Conservation (phyloP, 2,329 filamentous ascomycete genomes). For the Aspergillus proliferans region DNA sequence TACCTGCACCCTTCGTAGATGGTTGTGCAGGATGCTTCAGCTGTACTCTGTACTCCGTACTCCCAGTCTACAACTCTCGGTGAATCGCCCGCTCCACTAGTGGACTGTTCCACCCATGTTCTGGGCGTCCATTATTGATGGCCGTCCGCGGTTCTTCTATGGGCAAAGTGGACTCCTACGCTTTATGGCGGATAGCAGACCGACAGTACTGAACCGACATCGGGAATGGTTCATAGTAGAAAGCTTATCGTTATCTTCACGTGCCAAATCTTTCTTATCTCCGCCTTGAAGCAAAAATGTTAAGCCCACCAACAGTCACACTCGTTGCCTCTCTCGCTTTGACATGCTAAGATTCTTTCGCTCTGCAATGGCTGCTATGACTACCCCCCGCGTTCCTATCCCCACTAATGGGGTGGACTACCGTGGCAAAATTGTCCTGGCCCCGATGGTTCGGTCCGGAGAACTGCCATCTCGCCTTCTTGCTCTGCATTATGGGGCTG, state of each 20-base stretch:
- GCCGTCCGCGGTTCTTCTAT: background rate
- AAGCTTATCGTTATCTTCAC: slow-evolving; percentile 19
- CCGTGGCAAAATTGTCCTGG: slow-evolving; percentile 85
- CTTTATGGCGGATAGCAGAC: background rate
- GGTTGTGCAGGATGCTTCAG: too few relatives aligned
- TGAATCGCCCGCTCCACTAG: background rate
- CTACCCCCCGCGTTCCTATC: slow-evolving; percentile 66
- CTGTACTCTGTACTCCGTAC: background rate
- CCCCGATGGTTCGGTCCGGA: slow-evolving; percentile 97
- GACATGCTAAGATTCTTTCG: slow-evolving; percentile 40
- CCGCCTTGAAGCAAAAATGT: background rate
- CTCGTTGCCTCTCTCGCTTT: slow-evolving; percentile 5
- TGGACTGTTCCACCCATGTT: background rate
- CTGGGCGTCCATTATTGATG: background rate
- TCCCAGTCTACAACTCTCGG: background rate
- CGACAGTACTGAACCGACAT: background rate
- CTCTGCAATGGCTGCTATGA: slow-evolving; percentile 50
- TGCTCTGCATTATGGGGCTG: slow-evolving; percentile 89
- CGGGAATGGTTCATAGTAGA: slow-evolving; percentile 1
- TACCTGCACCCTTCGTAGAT: too few relatives aligned
- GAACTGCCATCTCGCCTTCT: slow-evolving; percentile 85
- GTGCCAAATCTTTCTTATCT: slow-evolving; percentile 12
- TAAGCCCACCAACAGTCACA: background rate
- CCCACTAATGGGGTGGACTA: slow-evolving; percentile 88
- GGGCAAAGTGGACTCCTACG: background rate